phyloP scores from a whole-genome alignment of 441 rosid species.

The Gossypium davidsonii region DNA sequence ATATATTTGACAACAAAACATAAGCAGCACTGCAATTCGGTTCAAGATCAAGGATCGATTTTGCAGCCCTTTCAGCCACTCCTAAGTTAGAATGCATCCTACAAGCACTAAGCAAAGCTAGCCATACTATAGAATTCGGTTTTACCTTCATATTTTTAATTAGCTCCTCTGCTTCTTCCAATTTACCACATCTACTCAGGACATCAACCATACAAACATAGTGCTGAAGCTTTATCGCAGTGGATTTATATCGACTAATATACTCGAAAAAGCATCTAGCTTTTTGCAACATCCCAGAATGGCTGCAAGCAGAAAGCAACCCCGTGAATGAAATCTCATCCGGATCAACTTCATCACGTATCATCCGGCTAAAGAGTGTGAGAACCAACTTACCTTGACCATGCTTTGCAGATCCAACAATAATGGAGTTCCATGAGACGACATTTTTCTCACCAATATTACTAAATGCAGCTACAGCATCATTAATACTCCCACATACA shows the following conservation, averaged over 20 bases:
- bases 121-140: constrained; percentile 45
- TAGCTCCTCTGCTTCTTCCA: constrained; percentile 51
- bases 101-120: constrained; percentile 54
- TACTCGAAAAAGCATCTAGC: constrained; percentile 37
- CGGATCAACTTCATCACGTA: constrained; percentile 45
- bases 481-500: constrained; percentile 44
- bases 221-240: constrained; percentile 38
- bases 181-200: constrained; percentile 43
- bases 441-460: constrained; percentile 36
- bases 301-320: constrained; percentile 58
- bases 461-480: constrained; percentile 44
- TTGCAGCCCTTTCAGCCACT: constrained; percentile 46
- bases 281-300: constrained; percentile 42
- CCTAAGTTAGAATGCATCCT: constrained; percentile 38
- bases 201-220: constrained; percentile 51
- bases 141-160: constrained; percentile 32
- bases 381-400: constrained; percentile 54
- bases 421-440: constrained; percentile 73
- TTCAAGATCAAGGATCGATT: constrained; percentile 30
- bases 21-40: constrained; percentile 41
- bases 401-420: constrained; percentile 46
- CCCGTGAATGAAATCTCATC: constrained; percentile 57
- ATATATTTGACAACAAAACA: constrained; percentile 45
- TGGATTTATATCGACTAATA: constrained; percentile 23
- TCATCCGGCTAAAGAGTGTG: constrained; percentile 49